These are phyloP conservation scores for Colletotrichum abscissum DNA, from an alignment of 2,329 filamentous ascomycete genomes.

Conservation along the genomic window DNA sequence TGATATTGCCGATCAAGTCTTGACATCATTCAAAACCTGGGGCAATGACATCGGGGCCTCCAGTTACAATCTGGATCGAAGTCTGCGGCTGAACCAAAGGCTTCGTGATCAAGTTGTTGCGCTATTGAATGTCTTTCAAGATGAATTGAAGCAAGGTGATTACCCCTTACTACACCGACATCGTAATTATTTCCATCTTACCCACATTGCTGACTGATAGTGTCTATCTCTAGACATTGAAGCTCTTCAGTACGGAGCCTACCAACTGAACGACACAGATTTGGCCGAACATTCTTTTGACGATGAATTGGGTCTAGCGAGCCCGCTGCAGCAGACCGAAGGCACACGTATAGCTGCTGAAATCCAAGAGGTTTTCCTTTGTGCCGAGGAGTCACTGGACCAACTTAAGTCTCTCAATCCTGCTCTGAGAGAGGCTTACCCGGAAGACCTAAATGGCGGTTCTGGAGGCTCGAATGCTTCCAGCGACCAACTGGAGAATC, in stretches of 20 bases:
- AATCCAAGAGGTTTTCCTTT: not conserved
- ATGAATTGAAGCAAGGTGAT: slow-evolving; percentile 1
- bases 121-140: not conserved
- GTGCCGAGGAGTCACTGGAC: not conserved
- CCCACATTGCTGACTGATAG: not conserved
- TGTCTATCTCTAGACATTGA: not conserved
- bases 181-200: not conserved
- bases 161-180: not conserved
- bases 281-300: not conserved
- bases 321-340: not conserved
- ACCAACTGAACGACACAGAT: not conserved
- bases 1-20: not conserved
- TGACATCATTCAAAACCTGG: not conserved
- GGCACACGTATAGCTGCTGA: not conserved
- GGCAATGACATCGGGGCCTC: slow-evolving; percentile 14
- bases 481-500: not conserved
- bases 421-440: slow-evolving; percentile 10
- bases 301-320: not conserved
- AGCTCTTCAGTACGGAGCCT: not conserved
- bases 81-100: not conserved
- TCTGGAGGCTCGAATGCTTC: not conserved
- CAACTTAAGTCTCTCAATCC: not conserved
- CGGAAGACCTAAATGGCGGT: not conserved
- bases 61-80: slow-evolving; percentile 1
- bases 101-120: not conserved